These are phyloP conservation scores for Lepiota venenata DNA, from an alignment of 768 basidiomycete genomes.

Conservation along the genomic window DNA sequence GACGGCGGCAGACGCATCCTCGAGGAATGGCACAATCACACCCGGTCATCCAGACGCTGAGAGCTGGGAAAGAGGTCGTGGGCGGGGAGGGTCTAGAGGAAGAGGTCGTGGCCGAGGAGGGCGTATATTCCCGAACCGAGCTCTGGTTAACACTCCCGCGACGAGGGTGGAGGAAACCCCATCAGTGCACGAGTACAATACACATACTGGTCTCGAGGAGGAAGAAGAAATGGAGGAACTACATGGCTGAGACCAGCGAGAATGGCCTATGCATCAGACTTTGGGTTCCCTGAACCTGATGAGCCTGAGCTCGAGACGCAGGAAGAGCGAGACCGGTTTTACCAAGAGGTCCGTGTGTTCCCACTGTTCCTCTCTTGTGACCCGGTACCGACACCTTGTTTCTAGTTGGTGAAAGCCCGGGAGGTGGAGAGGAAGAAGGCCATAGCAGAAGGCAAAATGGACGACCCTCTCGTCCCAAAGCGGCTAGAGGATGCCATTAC, in stretches of 20 bases:
- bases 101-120: conserved; percentile 31
- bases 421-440: conserved; percentile 69
- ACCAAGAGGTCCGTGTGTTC: conserved; percentile 56
- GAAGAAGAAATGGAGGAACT: conserved; percentile 26
- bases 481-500: conserved; percentile 87
- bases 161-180: conserved; percentile 23
- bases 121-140: conserved; percentile 38
- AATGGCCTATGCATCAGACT: conserved; percentile 6
- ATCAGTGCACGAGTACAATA: conserved; percentile 29
- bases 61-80: conserved; percentile 62
- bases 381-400: conserved; percentile 18
- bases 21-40: conserved; percentile 30
- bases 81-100: conserved; percentile 45
- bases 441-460: conserved; percentile 84
- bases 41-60: conserved; percentile 43
- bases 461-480: conserved; percentile 77
- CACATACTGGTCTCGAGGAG: conserved; percentile 29
- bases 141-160: conserved; percentile 30
- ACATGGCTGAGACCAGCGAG: conserved; percentile 19
- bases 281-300: conserved; percentile 29
- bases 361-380: not conserved
- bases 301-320: conserved; percentile 51
- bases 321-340: conserved; percentile 68
- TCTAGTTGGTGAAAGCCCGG: conserved; percentile 68
- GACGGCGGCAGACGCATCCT: conserved; percentile 43